phyloP scores from a whole-genome alignment of 345 rosid species.

The Salix purpurea region DNA sequence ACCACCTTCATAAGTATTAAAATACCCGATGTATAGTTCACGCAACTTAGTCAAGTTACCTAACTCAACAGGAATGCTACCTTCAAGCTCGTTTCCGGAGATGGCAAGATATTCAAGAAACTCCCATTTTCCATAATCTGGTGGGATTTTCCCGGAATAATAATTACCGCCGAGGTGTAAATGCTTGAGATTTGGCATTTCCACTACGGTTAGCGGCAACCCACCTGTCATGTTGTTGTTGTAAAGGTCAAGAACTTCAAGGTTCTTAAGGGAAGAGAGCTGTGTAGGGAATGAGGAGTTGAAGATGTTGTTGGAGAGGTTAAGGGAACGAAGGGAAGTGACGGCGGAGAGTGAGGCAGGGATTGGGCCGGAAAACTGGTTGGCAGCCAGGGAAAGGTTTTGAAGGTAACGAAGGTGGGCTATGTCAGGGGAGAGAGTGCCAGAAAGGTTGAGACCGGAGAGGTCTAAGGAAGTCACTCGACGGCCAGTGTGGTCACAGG shows the following conservation, averaged over 20 bases:
- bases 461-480: conserved; percentile 67
- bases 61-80: conserved; percentile 68
- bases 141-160: conserved; percentile 66
- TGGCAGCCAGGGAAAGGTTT: conserved; percentile 54
- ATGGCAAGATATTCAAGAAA: conserved; percentile 65
- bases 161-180: conserved; percentile 88
- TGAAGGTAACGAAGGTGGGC: conserved; percentile 57
- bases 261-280: conserved; percentile 48
- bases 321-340: conserved; percentile 53
- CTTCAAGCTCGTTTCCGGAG: conserved; percentile 73
- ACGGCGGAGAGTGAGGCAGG: conserved; percentile 57
- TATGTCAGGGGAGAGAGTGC: conserved; percentile 57
- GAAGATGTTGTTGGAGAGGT: conserved; percentile 79
- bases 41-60: conserved; percentile 60
- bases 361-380: conserved; percentile 62
- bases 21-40: conserved; percentile 81
- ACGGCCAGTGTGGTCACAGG: conserved; percentile 56
- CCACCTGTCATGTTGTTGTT: conserved; percentile 86
- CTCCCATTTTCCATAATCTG: conserved; percentile 66
- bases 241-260: conserved; percentile 81
- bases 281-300: conserved; percentile 61
- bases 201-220: conserved; percentile 60
- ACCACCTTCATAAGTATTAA: conserved; percentile 54
- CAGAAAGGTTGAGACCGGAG: conserved; percentile 60
- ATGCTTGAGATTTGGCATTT: conserved; percentile 60